phyloP scores from a whole-genome alignment of 2,329 filamentous ascomycete genomes.

The Fusarium armeniacum region DNA sequence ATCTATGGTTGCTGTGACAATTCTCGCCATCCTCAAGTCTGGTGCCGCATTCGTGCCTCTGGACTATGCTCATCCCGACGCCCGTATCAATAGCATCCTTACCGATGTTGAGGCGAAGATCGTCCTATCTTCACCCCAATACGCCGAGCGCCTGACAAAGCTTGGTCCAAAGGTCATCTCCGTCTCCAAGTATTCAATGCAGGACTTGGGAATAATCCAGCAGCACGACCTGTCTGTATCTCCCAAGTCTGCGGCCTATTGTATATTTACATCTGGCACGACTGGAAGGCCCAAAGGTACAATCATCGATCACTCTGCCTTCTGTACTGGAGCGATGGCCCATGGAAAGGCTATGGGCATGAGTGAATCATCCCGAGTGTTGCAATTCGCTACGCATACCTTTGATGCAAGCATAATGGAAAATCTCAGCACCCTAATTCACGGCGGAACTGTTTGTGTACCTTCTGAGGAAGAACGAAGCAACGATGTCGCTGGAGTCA shows the following conservation, averaged over 20 bases:
- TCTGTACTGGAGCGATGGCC: conserved; percentile 19
- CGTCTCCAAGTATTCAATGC: background rate
- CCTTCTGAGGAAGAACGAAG: conserved; percentile 57
- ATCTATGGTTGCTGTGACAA: conserved; percentile 3
- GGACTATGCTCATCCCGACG: conserved; percentile 14
- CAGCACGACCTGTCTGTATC: background rate
- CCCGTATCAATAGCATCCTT: conserved; percentile 18
- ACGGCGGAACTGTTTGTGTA: conserved; percentile 52
- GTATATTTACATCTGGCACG: conserved; percentile 33
- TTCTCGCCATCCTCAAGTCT: conserved; percentile 24
- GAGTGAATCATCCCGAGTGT: conserved; percentile 12
- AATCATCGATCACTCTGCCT: conserved; percentile 25
- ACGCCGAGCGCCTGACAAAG: conserved; percentile 26
- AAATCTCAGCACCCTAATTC: conserved; percentile 33
- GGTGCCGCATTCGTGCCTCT: conserved; percentile 28
- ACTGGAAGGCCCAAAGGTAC: conserved; percentile 36
- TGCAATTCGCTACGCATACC: conserved; percentile 36
- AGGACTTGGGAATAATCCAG: background rate
- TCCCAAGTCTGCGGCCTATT: conserved; percentile 5
- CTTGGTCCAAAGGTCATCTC: conserved; percentile 2
- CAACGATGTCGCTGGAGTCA: conserved; percentile 50
- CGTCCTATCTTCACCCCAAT: background rate
- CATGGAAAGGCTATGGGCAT: conserved; percentile 32
- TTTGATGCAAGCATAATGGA: conserved; percentile 53
- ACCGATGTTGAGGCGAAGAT: conserved; percentile 4